These are phyloP conservation scores for Phialophora macrospora DNA, from an alignment of 2,329 filamentous ascomycete genomes.

Conservation along the genomic window DNA sequence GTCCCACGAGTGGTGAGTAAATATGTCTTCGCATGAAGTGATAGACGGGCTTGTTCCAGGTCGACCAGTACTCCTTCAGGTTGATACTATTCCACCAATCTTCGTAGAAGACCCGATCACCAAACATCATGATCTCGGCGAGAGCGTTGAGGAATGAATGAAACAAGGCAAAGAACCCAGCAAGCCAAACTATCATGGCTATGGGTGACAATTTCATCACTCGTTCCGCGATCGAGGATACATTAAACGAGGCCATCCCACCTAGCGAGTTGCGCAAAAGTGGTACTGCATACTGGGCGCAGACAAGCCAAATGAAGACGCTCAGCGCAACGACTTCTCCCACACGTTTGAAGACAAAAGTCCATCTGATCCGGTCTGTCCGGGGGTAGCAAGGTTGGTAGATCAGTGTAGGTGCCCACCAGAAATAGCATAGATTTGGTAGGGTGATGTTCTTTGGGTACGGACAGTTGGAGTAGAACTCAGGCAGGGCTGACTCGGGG, in stretches of 20 bases:
- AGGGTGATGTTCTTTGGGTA: constrained; percentile 93
- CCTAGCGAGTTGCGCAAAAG: constrained; percentile 87
- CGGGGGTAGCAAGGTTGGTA: constrained; percentile 97
- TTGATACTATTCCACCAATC: constrained; percentile 97
- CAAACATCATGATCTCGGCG: constrained; percentile 87
- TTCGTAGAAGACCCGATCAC: constrained; percentile 91
- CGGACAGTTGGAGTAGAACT: constrained; percentile 79
- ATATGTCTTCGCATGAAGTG: constrained; percentile 96
- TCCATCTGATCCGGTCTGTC: constrained; percentile 78
- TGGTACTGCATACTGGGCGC: constrained; percentile 90
- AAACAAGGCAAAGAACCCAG: constrained; percentile 95
- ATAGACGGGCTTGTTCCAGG: constrained; percentile 97
- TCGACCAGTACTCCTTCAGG: constrained; percentile 87
- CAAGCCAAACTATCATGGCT: constrained; percentile 93
- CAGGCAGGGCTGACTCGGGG: constrained; percentile 70
- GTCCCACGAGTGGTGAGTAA: constrained; percentile 82
- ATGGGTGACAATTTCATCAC: constrained; percentile 95
- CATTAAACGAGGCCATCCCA: constrained; percentile 79
- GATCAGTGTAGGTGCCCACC: constrained; percentile 94
- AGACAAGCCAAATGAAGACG: constrained; percentile 93
- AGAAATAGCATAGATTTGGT: constrained; percentile 88
- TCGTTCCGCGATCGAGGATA: constrained; percentile 82
- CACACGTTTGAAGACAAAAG: constrained; percentile 82
- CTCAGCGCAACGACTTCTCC: constrained; percentile 76
- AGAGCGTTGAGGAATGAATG: constrained; percentile 90